Conservation (phyloP, 257 asterid genomes). For the Prunella vulgaris region DNA sequence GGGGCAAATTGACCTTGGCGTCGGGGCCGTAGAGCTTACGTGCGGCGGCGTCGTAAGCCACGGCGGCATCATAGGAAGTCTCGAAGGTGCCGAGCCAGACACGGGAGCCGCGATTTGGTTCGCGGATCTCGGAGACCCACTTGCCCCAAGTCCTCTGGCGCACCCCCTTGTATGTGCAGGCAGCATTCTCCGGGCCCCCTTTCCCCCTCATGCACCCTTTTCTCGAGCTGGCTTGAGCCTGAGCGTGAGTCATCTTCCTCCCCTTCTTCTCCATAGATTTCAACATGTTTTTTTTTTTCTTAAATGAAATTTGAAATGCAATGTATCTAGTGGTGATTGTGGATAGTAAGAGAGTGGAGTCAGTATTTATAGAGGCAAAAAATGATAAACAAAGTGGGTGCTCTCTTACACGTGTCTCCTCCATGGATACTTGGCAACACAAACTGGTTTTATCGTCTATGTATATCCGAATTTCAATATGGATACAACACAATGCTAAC, state of each 20-base stretch:
- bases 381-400: background rate
- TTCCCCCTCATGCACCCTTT: conserved; percentile 88
- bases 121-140: conserved; percentile 92
- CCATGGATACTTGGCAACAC: conserved; percentile 48
- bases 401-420: background rate
- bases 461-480: no score
- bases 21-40: conserved; percentile 55
- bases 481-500: no score
- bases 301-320: no score
- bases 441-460: background rate
- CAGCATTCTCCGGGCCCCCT: conserved; percentile 83
- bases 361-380: background rate
- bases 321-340: no score
- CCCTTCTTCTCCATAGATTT: conserved; percentile 17
- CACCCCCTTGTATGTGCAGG: conserved; percentile 75
- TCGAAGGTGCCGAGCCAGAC: conserved; percentile 87
- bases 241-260: conserved; percentile 13
- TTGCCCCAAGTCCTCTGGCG: conserved; percentile 90
- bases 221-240: conserved; percentile 52
- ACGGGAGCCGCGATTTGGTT: conserved; percentile 73
- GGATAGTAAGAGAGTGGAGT: background rate
- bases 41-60: conserved; percentile 75
- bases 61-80: conserved; percentile 67
- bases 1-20: conserved; percentile 63
- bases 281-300: conserved; percentile 7